Evolutionary conservation across 2,329 filamentous ascomycete species (phyloP).

Genomic region (Xylariaceae sp.): DNA sequence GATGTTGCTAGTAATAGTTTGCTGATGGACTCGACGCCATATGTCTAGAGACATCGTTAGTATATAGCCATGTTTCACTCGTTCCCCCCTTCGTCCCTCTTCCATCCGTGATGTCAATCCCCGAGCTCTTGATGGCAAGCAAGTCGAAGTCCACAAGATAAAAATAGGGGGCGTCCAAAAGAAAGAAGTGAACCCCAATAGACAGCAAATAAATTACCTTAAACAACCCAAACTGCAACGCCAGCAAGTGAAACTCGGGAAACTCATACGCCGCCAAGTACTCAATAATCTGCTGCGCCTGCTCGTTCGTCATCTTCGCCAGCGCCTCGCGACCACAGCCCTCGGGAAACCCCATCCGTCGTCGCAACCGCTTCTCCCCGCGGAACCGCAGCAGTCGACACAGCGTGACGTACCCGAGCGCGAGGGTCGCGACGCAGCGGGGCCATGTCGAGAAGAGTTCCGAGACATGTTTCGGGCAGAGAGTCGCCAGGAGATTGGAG

Average conservation of each 20-base stretch:
- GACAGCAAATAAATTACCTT: slow-evolving; percentile 25
- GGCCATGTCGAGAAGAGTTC: slow-evolving; percentile 17
- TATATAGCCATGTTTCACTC: not conserved
- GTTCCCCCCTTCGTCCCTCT: not conserved
- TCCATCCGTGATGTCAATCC: too few species aligned
- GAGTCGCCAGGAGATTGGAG: slow-evolving; percentile 4
- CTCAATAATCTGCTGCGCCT: slow-evolving; percentile 31
- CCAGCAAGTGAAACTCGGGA: slow-evolving; percentile 25
- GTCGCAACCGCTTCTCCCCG: slow-evolving; percentile 25
- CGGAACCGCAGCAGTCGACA: slow-evolving; percentile 29
- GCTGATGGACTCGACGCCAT: slow-evolving; percentile 32
- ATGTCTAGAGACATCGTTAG: slow-evolving; percentile 24
- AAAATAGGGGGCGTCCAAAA: not conserved
- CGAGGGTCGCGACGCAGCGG: slow-evolving; percentile 16
- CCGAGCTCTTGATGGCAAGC: too few species aligned
- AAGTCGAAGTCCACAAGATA: not conserved
- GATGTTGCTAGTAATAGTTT: slow-evolving; percentile 29
- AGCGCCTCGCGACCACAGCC: slow-evolving; percentile 25
- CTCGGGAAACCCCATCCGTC: slow-evolving; percentile 23
- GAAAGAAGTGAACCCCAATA: not conserved
- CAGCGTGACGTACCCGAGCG: slow-evolving; percentile 25
- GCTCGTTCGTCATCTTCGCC: slow-evolving; percentile 29
- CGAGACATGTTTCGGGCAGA: not conserved
- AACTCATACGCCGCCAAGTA: slow-evolving; percentile 27
- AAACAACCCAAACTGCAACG: slow-evolving; percentile 31